Evolutionary conservation across 495 filamentous ascomycete species (phyloP).

Genomic region (Alectoria sarmentosa): DNA sequence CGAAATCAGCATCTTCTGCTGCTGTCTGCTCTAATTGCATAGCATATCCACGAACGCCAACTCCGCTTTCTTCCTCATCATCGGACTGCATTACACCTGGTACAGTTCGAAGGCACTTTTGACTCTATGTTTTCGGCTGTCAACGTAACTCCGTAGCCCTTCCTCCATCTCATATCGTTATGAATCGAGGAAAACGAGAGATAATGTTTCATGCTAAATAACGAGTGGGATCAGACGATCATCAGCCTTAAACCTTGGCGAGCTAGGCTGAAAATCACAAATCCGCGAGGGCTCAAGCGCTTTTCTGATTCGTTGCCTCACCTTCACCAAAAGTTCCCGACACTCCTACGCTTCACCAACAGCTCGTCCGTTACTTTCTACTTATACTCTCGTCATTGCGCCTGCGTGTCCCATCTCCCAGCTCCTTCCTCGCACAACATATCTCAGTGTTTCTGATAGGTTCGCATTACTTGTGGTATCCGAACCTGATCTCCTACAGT

Average conservation of each 20-base stretch:
- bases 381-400: background rate
- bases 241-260: background rate
- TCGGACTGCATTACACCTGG: conserved; percentile 5
- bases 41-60: background rate
- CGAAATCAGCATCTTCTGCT: background rate
- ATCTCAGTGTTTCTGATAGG: conserved; percentile 4
- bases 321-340: background rate
- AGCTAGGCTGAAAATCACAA: background rate
- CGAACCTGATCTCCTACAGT: conserved; percentile 7
- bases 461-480: conserved; percentile 3
- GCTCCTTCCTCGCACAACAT: background rate
- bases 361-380: background rate
- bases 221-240: no score
- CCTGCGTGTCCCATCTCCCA: conserved; percentile 3
- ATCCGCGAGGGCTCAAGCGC: background rate
- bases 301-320: background rate
- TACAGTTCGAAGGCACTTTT: background rate
- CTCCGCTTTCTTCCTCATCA: conserved; percentile 9
- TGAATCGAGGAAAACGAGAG: background rate
- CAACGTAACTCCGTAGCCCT: no score
- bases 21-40: no score
- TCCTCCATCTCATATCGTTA: background rate
- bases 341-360: background rate
- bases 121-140: background rate
- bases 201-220: no score